Percentiles rank a stretch among this genome's conserved stretches.
phyloP scores from a whole-genome alignment of 2,329 filamentous ascomycete genomes.

The Pseudogymnoascus sp. region DNA sequence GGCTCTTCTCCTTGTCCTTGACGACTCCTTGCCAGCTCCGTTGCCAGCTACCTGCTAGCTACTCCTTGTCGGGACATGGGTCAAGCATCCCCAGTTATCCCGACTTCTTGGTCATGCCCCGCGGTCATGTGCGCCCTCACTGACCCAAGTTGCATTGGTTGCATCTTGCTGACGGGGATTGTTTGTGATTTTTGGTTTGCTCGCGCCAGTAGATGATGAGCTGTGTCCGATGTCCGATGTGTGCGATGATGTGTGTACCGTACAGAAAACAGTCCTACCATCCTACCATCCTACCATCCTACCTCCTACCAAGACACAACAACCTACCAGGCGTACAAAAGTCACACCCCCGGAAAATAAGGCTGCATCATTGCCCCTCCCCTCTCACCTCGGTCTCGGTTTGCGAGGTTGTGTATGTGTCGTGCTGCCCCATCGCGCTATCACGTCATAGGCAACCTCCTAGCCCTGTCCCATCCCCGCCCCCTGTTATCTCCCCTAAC shows the following conservation, averaged over 20 bases:
- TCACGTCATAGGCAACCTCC: background rate
- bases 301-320: background rate
- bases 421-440: background rate
- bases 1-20: background rate
- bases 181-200: background rate
- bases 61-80: background rate
- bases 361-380: background rate
- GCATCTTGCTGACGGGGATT: background rate
- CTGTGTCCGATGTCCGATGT: background rate
- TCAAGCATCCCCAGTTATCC: background rate
- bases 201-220: background rate
- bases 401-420: background rate
- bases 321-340: background rate
- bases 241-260: background rate
- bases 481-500: background rate
- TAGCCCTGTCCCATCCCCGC: background rate
- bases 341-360: background rate
- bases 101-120: slow-evolving; percentile 1
- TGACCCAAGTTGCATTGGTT: background rate
- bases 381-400: background rate
- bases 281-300: background rate
- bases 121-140: background rate
- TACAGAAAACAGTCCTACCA: background rate
- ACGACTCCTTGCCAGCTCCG: no score
- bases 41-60: background rate